Percentiles rank a stretch among this genome's conserved stretches.
These are phyloP conservation scores for Chionographis japonica DNA, from an alignment of 106 monocot species.

Conservation along the genomic window DNA sequence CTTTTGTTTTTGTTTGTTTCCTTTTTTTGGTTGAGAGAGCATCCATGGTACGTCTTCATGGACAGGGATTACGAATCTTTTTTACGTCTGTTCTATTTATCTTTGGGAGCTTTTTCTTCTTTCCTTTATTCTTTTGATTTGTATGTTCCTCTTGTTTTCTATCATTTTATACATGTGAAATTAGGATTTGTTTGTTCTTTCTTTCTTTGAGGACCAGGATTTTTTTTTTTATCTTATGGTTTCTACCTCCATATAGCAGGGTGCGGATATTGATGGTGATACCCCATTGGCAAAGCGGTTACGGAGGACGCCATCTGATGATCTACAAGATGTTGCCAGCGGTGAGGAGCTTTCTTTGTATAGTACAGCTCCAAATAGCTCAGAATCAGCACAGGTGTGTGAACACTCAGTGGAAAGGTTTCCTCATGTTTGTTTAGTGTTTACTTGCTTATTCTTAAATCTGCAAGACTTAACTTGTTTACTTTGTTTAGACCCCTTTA, in stretches of 20 bases:
- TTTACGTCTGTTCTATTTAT: no score
- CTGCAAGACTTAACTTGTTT: no score
- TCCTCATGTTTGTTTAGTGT: no score
- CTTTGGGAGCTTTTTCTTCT: no score
- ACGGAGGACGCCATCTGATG: slow-evolving; percentile 61
- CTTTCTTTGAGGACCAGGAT: no score
- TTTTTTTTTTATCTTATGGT: no score
- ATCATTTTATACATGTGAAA: not conserved
- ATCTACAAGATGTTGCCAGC: slow-evolving; percentile 55
- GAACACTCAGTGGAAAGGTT: no score
- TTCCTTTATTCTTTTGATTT: not conserved
- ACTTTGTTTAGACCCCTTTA: no score
- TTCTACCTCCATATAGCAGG: slow-evolving; percentile 34
- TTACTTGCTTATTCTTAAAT: not conserved
- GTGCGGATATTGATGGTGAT: slow-evolving; percentile 73
- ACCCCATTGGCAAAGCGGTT: slow-evolving; percentile 56
- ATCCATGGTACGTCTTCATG: no score
- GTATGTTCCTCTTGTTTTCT: not conserved
- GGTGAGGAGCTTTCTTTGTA: slow-evolving; percentile 87
- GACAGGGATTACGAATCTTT: no score
- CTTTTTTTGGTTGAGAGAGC: no score
- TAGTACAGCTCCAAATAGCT: slow-evolving; percentile 51
- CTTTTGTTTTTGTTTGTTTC: no score
- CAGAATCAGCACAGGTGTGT: slow-evolving; percentile 72
- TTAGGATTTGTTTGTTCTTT: not conserved